Evolutionary conservation across 2,329 filamentous ascomycete species (phyloP), one percentile per base, ranked within the genome.

Genomic region (Cryphonectria nitschkei): DNA sequence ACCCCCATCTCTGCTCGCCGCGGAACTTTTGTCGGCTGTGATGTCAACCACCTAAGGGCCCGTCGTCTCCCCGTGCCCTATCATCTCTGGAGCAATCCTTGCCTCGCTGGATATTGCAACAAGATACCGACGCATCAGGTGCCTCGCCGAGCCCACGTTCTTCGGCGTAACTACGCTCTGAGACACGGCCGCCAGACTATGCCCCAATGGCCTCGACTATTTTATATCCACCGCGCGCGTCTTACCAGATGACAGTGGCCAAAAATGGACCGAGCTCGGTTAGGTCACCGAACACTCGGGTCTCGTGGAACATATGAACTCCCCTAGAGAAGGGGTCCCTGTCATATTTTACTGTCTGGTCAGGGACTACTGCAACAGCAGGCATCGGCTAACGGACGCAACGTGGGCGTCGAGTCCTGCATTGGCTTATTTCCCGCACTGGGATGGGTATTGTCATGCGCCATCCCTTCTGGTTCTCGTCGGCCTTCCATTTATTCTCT

Each of bases 101-200:
- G 39, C 37, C 34, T 32, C 39, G 22, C 26, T n/a, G n/a, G 39
- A 46, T 32, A 50, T 46, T 14, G 37, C 62, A 13, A 39, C 61
- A 16, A 64, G n/a, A 46, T 29, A 52, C 19, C 62, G 62, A 65
- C 62, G 62, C 62, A 65, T 65, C 39, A 50, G 62, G 16, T 52
- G 37, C 39, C 32, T 65, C 39, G 14, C 62, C 62, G 62, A 65
- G 62, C 41, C 62, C 62, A 65, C 62, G 62, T 65, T 65, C 14
- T 65, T 41, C 32, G 39, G 62, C 62, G n/a, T 13, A 65, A 50
- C 61, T 43, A 29, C 34, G 37, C 37, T 7, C 16, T 62, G 34
- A 62, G 37, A 41, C 19, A n/a, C n/a, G 11, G 19, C 37, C 34
- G n/a, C 37, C 61, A 14, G 34, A 39, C 22, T n/a, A 65, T 2